These are phyloP conservation scores for Glaciozyma martinii DNA, from an alignment of 768 basidiomycete genomes.

Conservation along the genomic window DNA sequence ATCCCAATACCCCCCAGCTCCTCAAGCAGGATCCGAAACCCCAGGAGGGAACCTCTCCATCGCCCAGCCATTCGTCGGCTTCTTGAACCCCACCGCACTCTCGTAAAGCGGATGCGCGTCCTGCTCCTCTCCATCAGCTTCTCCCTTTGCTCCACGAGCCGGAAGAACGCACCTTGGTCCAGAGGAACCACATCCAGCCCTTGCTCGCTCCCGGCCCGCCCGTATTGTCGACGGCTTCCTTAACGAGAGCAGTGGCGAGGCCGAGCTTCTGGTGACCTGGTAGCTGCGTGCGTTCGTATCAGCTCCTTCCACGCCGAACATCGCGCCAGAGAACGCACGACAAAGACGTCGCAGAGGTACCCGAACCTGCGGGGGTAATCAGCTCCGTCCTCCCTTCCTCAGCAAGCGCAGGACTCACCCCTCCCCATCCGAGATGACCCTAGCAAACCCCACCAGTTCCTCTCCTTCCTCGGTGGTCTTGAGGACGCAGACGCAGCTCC, in stretches of 20 bases:
- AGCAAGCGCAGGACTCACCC: neutral
- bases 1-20: too few species aligned
- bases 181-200: neutral
- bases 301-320: too few species aligned
- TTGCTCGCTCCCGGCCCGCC: too few species aligned
- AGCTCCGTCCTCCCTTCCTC: neutral
- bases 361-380: neutral
- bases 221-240: too few species aligned
- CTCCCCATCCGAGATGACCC: neutral
- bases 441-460: neutral
- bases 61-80: neutral
- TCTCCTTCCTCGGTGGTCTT: neutral
- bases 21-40: too few species aligned
- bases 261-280: too few species aligned
- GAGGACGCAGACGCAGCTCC: neutral
- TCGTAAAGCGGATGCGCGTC: neutral
- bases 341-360: neutral
- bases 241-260: too few species aligned
- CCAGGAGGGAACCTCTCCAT: neutral
- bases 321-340: too few species aligned
- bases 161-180: neutral
- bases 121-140: neutral
- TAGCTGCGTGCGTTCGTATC: too few species aligned
- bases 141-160: neutral
- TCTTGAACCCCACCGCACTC: neutral